A percentile compares a stretch with the other conserved stretches of the same genome.
These are phyloP conservation scores for Lyophyllum atratum DNA, from an alignment of 768 basidiomycete species.

Conservation along the genomic window DNA sequence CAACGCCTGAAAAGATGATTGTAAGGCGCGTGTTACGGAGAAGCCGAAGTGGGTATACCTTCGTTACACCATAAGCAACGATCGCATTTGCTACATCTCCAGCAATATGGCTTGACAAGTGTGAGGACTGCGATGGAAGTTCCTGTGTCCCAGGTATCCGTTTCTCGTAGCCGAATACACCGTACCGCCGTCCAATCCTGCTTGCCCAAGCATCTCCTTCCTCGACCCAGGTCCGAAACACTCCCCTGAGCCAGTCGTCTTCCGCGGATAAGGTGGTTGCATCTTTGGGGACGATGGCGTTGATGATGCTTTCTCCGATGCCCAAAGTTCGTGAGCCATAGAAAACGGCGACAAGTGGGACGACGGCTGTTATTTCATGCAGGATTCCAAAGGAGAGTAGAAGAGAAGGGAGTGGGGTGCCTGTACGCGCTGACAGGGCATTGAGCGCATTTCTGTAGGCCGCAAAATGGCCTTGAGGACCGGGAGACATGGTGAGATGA, in stretches of 20 bases:
- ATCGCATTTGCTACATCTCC: slow-evolving; percentile 83
- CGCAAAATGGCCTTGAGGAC: slow-evolving; percentile 34
- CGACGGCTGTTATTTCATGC: slow-evolving; percentile 83
- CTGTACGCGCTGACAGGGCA: slow-evolving; percentile 65
- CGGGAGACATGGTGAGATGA: slow-evolving; percentile 1
- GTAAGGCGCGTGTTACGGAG: not conserved
- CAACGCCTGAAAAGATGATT: slow-evolving; percentile 52
- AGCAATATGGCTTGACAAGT: slow-evolving; percentile 48
- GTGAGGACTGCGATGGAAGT: slow-evolving; percentile 22
- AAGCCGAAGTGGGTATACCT: slow-evolving; percentile 47
- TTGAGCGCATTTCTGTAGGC: slow-evolving; percentile 58
- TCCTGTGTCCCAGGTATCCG: slow-evolving; percentile 30
- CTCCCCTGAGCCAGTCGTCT: slow-evolving; percentile 42
- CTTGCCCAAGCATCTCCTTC: slow-evolving; percentile 77
- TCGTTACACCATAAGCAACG: slow-evolving; percentile 78
- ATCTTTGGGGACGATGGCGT: slow-evolving; percentile 30
- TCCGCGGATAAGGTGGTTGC: slow-evolving; percentile 7
- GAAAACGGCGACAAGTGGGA: slow-evolving; percentile 75
- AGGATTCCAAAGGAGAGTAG: slow-evolving; percentile 77
- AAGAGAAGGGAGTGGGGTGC: slow-evolving; percentile 77
- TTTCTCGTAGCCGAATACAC: slow-evolving; percentile 78
- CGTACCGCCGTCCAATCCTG: slow-evolving; percentile 75
- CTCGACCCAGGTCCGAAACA: slow-evolving; percentile 61
- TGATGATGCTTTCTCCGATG: slow-evolving; percentile 67
- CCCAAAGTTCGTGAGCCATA: slow-evolving; percentile 67